Conservation (phyloP, 306 rosid genomes). For the Spatholobus suberectus region DNA sequence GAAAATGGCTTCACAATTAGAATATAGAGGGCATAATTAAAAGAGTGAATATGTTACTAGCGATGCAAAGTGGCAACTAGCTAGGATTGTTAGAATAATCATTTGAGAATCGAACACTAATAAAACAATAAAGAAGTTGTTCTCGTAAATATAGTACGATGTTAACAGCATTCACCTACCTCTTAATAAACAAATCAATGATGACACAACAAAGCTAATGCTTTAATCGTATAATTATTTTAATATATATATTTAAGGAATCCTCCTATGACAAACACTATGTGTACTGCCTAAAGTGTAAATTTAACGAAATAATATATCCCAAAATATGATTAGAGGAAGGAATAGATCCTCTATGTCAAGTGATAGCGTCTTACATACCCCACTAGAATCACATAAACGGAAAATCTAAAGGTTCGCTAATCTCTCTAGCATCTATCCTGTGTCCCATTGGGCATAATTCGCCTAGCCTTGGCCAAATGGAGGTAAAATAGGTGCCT, state of each 20-base stretch:
- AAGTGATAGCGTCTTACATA: constrained; percentile 47
- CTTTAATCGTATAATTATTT: constrained; percentile 9
- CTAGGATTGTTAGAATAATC: constrained; percentile 8
- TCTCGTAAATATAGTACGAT: constrained; percentile 31
- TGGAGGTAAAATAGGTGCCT: constrained; percentile 44
- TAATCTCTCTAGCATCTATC: constrained; percentile 42
- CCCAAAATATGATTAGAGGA: constrained; percentile 50
- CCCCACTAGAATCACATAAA: constrained; percentile 57
- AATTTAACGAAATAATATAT: constrained; percentile 32
- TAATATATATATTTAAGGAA: neutral
- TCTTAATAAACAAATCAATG: constrained; percentile 14
- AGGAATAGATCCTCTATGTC: constrained; percentile 56
- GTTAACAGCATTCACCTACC: constrained; percentile 41
- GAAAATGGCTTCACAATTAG: neutral
- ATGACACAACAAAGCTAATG: constrained; percentile 31
- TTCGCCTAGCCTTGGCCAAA: constrained; percentile 20
- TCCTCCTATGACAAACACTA: neutral
- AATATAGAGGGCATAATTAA: neutral
- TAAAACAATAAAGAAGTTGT: constrained; percentile 14
- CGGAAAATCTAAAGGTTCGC: constrained; percentile 39
- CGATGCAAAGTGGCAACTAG: constrained; percentile 22
- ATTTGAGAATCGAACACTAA: constrained; percentile 25
- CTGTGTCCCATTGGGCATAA: constrained; percentile 34
- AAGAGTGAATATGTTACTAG: neutral
- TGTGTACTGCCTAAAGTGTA: constrained; percentile 2